These are phyloP conservation scores for Russula griseocarnosa DNA, from an alignment of 768 basidiomycete species.

Conservation along the genomic window DNA sequence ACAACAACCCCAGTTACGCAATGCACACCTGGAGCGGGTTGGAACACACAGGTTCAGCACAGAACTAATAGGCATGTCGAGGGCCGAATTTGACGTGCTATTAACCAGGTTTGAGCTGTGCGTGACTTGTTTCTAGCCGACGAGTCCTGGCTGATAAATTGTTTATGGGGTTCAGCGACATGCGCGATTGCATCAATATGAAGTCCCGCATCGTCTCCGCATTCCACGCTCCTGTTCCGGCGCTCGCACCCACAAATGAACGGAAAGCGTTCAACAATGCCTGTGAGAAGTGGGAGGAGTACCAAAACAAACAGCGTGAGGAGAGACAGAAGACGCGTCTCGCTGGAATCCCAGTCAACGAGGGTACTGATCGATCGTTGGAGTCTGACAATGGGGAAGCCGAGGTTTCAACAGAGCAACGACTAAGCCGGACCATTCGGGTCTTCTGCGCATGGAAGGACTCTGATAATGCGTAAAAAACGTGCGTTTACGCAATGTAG, in stretches of 20 bases:
- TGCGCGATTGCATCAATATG: constrained; percentile 55
- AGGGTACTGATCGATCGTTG: constrained; percentile 2
- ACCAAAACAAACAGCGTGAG: constrained; percentile 39
- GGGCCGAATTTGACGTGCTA: constrained; percentile 60
- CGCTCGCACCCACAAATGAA: constrained; percentile 43
- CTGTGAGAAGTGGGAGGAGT: constrained; percentile 55
- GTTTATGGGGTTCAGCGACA: constrained; percentile 45
- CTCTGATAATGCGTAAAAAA: constrained; percentile 24
- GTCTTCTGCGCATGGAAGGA: constrained; percentile 60
- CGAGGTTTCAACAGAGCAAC: constrained; percentile 29
- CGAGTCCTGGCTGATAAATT: not conserved
- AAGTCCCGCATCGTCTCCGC: constrained; percentile 44
- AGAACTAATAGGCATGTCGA: constrained; percentile 47
- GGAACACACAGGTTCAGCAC: constrained; percentile 8
- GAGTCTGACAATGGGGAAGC: constrained; percentile 11
- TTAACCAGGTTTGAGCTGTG: constrained; percentile 59
- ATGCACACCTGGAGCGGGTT: not conserved
- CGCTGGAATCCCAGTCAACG: constrained; percentile 2
- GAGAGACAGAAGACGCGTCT: constrained; percentile 9
- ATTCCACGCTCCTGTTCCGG: constrained; percentile 47
- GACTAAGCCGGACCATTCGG: constrained; percentile 51
- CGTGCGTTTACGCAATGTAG: constrained; percentile 1
- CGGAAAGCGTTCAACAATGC: constrained; percentile 55
- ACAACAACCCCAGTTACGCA: constrained; percentile 10
- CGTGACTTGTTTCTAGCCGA: constrained; percentile 33